phyloP scores from a whole-genome alignment of 1,139 yeast species.

The Zhuliangozyma blackwelliae region DNA sequence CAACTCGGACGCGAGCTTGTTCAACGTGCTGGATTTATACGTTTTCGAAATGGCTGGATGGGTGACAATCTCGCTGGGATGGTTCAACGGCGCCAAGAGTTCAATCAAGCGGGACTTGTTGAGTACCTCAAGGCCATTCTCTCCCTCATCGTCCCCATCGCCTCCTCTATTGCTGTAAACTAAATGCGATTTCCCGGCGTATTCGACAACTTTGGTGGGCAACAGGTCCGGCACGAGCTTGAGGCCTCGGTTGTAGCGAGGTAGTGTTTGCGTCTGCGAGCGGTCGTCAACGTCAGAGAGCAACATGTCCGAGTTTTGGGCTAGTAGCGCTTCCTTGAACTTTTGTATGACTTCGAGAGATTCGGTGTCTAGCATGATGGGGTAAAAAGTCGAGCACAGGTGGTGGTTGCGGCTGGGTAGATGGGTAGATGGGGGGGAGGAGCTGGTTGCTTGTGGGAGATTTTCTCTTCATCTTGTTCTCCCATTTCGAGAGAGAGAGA shows the following conservation, averaged over 20 bases:
- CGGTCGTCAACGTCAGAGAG: background rate
- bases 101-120: constrained; percentile 42
- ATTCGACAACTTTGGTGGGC: constrained; percentile 36
- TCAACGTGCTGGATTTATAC: constrained; percentile 47
- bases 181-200: constrained; percentile 36
- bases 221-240: constrained; percentile 25
- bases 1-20: constrained; percentile 63
- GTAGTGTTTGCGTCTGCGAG: constrained; percentile 6
- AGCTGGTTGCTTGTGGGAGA: no score
- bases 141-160: constrained; percentile 28
- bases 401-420: no score
- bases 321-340: constrained; percentile 36
- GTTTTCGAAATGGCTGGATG: constrained; percentile 71
- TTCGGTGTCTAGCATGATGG: constrained; percentile 33
- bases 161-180: constrained; percentile 41
- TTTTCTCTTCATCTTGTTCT: no score
- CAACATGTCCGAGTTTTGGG: constrained; percentile 6
- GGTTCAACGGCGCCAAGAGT: constrained; percentile 69
- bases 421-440: no score
- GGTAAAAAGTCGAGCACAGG: no score
- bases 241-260: constrained; percentile 33
- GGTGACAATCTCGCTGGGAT: constrained; percentile 73
- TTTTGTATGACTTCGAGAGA: constrained; percentile 38
- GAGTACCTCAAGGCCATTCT: constrained; percentile 24
- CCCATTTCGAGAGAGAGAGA: no score